Evolutionary conservation across 805 yeast genomes (phyloP).

Genomic region (Gaillardinia entomophila): DNA sequence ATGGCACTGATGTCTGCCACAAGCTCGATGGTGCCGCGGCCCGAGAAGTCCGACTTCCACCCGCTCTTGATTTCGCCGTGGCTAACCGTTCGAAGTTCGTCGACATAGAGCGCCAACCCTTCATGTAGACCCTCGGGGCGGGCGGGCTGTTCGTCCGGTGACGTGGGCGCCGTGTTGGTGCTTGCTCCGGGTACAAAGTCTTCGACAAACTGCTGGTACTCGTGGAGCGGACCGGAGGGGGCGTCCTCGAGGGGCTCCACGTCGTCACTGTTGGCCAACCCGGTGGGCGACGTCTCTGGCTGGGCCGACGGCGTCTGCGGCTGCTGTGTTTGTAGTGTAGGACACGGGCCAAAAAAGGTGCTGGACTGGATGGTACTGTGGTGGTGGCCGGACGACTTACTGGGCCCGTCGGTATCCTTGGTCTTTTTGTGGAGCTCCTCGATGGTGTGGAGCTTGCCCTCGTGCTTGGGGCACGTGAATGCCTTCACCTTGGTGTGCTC

Average conservation of each 20-base stretch:
- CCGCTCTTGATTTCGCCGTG: constrained; percentile 84
- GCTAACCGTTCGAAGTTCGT: constrained; percentile 68
- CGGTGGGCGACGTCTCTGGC: constrained; percentile 8
- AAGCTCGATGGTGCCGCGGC: constrained; percentile 73
- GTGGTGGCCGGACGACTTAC: constrained; percentile 10
- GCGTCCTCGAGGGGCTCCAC: background rate
- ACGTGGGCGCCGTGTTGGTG: background rate
- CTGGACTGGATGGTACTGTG: constrained; percentile 19
- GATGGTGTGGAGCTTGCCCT: constrained; percentile 38
- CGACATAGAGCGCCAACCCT: constrained; percentile 43
- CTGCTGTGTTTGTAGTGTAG: constrained; percentile 7
- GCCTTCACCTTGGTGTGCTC: constrained; percentile 66
- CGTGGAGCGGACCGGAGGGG: background rate
- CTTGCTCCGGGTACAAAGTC: background rate
- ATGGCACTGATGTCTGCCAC: constrained; percentile 65
- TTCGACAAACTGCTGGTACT: background rate
- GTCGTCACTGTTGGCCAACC: constrained; percentile 5
- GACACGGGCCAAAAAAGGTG: constrained; percentile 7
- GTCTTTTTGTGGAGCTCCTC: constrained; percentile 31
- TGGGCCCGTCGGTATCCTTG: constrained; percentile 3
- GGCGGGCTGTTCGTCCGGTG: background rate
- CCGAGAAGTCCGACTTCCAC: constrained; percentile 90
- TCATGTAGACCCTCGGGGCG: constrained; percentile 18
- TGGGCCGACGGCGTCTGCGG: constrained; percentile 6
- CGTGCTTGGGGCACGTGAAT: constrained; percentile 54